Conservation (phyloP, 306 rosid species). For the Acacia confusa region DNA sequence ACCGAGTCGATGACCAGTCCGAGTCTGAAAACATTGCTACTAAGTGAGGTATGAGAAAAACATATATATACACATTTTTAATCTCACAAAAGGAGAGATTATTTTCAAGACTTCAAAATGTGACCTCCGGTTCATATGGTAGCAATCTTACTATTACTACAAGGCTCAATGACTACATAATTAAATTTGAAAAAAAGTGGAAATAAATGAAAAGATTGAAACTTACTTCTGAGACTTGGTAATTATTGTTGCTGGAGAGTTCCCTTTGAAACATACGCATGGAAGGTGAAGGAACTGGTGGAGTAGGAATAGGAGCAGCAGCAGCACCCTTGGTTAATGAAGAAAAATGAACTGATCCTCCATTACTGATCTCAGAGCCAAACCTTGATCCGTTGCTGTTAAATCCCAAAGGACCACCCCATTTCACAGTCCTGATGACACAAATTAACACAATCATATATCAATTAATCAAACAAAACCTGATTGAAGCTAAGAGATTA, state of each 20-base stretch:
- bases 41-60: too few relatives aligned
- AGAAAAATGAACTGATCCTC: constrained; percentile 26
- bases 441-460: not conserved
- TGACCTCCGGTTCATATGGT: too few relatives aligned
- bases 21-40: too few relatives aligned
- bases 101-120: too few relatives aligned
- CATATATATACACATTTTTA: too few relatives aligned
- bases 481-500: not conserved
- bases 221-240: constrained; percentile 39
- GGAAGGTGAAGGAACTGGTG: constrained; percentile 34
- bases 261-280: constrained; percentile 31
- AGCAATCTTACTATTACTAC: too few relatives aligned
- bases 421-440: constrained; percentile 18
- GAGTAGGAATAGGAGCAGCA: not conserved
- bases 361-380: constrained; percentile 25
- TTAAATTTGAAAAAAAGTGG: not conserved
- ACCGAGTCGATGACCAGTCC: too few relatives aligned
- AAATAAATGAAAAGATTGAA: not conserved
- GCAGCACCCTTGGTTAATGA: constrained; percentile 25
- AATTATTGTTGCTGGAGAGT: constrained; percentile 22
- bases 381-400: constrained; percentile 28
- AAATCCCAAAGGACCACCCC: constrained; percentile 41
- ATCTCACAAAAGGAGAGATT: too few relatives aligned
- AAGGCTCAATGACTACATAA: not conserved
- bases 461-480: not conserved